Base-by-base conservation (phyloP, 345 rosid genomes). In the Erysimum cheiranthoides region DNA sequence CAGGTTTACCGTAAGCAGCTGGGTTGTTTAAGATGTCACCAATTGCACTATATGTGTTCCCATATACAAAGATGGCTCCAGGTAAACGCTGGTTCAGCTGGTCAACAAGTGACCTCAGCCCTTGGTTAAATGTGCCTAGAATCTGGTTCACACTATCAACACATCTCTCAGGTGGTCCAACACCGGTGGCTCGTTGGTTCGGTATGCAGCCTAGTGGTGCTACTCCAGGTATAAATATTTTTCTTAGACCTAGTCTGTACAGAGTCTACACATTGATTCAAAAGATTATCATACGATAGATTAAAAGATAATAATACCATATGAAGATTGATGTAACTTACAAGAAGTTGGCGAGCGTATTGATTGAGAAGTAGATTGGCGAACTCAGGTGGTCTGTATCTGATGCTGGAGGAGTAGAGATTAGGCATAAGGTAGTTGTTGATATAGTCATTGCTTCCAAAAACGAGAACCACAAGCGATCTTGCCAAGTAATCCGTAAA, bases 371-470 rank as follows among this genome's bases (percentile, higher is more conserved):
- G 87, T 61, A 89, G 84, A 68, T 88, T 77, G 25, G 90, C 94
- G 35, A 69, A 96, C 13, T 83, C 83, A 3, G 71, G 73, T 3
- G 89, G 95, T 66, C 50, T 87, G 76, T 86, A 96, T 68, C 58
- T 84, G 63, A 45, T 47, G 75, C 85, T 77, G 40, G 92, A 88
- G n/a, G 84, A 46, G 78, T 93, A 93, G 35, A 88, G 51, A 38
- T 75, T 64, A 11, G 97, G 93, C 89, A 91, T 60, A 73, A 96
- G 93, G 74, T 88, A 96, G 84, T 91, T 96, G 87, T 91, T 88
- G 84, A 93, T 88, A 83, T 96, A 96, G 81, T 96, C 98, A 76
- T 91, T 93, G 79, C 97, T 93, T 38, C 98, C 98, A 57, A 96
- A 84, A 36, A 84, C 87, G 61, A 90, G 64, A 78, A 93, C 54